Conservation (phyloP, 306 rosid genomes). For the Begonia peltatifolia region DNA sequence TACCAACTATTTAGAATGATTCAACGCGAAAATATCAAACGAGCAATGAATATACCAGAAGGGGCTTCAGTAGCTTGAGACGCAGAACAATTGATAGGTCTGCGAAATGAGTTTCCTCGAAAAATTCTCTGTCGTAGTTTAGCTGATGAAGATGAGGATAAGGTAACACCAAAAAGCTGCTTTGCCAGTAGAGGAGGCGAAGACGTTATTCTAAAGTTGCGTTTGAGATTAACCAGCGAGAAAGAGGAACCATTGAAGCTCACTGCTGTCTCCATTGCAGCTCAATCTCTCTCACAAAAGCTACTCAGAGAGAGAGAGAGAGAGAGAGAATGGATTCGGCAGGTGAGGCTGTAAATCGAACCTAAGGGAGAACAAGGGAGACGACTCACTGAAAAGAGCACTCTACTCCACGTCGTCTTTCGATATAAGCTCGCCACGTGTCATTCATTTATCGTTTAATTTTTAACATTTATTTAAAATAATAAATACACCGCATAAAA, state of each 20-base stretch:
- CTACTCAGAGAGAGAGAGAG: slow-evolving; percentile 16
- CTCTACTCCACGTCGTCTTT: too few relatives aligned
- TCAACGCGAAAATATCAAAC: background rate
- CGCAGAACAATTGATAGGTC: slow-evolving; percentile 57
- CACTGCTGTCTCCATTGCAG: slow-evolving; percentile 42
- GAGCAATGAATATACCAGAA: slow-evolving; percentile 22
- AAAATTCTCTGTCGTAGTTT: slow-evolving; percentile 20
- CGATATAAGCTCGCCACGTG: too few relatives aligned
- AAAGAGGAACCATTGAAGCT: slow-evolving; percentile 19
- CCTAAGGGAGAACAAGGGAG: background rate
- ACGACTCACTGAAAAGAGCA: too few relatives aligned
- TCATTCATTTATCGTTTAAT: too few relatives aligned
- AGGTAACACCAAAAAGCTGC: slow-evolving; percentile 24
- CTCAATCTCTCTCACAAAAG: slow-evolving; percentile 12
- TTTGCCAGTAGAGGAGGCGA: slow-evolving; percentile 22
- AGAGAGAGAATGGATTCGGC: slow-evolving; percentile 21
- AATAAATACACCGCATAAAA: too few relatives aligned
- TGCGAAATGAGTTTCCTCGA: slow-evolving; percentile 11
- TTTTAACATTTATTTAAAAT: too few relatives aligned
- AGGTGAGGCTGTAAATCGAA: slow-evolving; percentile 24
- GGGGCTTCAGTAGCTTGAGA: slow-evolving; percentile 54
- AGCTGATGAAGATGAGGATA: slow-evolving; percentile 21
- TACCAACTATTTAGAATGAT: too few relatives aligned
- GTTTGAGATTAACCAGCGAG: slow-evolving; percentile 11
- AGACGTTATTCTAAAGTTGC: slow-evolving; percentile 12